Evolutionary conservation across 2,329 filamentous ascomycete genomes (phyloP).

Genomic region (Cladosporium sp.): DNA sequence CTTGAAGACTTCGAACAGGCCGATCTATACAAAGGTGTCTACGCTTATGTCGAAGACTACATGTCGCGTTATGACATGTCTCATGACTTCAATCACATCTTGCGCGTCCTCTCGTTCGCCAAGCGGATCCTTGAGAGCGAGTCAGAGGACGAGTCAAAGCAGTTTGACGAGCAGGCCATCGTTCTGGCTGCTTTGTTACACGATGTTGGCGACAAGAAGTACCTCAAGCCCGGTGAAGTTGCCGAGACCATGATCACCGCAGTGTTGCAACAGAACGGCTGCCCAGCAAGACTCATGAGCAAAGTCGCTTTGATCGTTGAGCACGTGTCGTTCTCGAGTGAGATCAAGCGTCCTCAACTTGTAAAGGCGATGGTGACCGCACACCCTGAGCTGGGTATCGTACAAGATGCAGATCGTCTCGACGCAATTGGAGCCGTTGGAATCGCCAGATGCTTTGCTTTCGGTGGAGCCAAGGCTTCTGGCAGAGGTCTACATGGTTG

Average conservation of each 20-base stretch:
- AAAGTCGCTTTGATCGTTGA: slow-evolving; percentile 69
- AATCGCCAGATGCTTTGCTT: slow-evolving; percentile 73
- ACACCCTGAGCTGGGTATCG: slow-evolving; percentile 73
- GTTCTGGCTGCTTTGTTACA: slow-evolving; percentile 58
- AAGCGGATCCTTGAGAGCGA: slow-evolving; percentile 55
- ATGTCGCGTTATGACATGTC: slow-evolving; percentile 79
- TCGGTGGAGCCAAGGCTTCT: slow-evolving; percentile 59
- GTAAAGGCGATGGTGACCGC: slow-evolving; percentile 59
- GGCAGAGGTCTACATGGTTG: slow-evolving; percentile 56
- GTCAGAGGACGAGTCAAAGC: slow-evolving; percentile 20
- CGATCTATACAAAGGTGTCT: slow-evolving; percentile 33
- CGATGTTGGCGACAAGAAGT: slow-evolving; percentile 85
- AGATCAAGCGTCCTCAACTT: slow-evolving; percentile 59
- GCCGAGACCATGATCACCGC: slow-evolving; percentile 55
- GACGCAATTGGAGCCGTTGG: slow-evolving; percentile 87
- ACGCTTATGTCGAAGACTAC: slow-evolving; percentile 62
- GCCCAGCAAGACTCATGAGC: slow-evolving; percentile 53
- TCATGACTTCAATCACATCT: slow-evolving; percentile 82
- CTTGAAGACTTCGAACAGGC: slow-evolving; percentile 28
- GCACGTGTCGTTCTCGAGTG: slow-evolving; percentile 73
- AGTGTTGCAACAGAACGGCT: slow-evolving; percentile 56
- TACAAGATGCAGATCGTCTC: slow-evolving; percentile 90
- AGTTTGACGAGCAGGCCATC: slow-evolving; percentile 26
- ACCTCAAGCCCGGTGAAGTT: slow-evolving; percentile 49
- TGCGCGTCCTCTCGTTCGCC: slow-evolving; percentile 71